A percentile compares a stretch with the other conserved stretches of the same genome.
Evolutionary conservation across 768 basidiomycete species (phyloP).

Genomic region (Leccinum olivaceopallidum): DNA sequence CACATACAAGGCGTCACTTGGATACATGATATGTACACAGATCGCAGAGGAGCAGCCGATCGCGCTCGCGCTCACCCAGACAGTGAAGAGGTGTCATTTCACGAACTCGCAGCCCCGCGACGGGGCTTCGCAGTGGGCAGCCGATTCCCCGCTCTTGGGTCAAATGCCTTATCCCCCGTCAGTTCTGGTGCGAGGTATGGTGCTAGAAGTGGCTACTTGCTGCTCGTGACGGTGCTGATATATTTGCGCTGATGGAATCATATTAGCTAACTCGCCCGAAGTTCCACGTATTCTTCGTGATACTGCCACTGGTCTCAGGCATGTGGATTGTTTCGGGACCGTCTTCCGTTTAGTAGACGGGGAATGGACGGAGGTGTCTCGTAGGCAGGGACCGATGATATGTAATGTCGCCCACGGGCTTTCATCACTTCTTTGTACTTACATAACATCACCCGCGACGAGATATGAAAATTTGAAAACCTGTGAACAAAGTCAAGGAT

Average conservation of each 20-base stretch:
- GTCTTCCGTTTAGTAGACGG: neutral
- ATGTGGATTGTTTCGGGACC: neutral
- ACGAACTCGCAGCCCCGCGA: too few species aligned
- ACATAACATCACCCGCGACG: neutral
- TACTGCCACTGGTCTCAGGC: neutral
- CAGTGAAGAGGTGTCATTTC: too few species aligned
- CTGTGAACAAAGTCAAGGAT: neutral
- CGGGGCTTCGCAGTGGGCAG: too few species aligned
- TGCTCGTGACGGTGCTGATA: neutral
- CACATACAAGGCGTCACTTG: too few species aligned
- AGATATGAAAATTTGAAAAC: too few species aligned
- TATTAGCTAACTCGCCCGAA: neutral
- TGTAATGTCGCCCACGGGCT: neutral
- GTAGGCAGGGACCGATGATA: neutral
- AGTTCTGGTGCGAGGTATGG: slow-evolving; percentile 11
- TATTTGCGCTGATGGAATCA: neutral
- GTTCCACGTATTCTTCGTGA: neutral
- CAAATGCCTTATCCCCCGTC: neutral
- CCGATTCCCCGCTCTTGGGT: too few species aligned
- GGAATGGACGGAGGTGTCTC: neutral
- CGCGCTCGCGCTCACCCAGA: too few species aligned
- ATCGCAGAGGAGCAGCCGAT: too few species aligned
- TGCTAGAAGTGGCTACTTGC: neutral
- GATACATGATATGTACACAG: too few species aligned
- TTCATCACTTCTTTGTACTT: neutral